phyloP scores from a whole-genome alignment of 1,284 basidiomycete species.

The Bondarzewia mesenterica region DNA sequence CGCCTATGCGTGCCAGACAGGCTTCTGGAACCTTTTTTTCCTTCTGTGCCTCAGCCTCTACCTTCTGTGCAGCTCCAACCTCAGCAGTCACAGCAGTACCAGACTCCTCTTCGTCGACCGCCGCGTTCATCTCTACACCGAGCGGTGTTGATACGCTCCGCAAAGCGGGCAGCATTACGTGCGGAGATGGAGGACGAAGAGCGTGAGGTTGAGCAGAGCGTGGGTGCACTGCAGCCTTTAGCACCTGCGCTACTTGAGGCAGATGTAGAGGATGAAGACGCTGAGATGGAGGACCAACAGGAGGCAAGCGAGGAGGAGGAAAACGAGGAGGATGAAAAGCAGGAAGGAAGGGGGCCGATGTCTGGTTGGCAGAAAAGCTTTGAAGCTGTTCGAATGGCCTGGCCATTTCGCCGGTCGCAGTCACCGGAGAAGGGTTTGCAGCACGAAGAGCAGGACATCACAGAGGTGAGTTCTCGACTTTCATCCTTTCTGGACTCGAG shows the following conservation, averaged over 20 bases:
- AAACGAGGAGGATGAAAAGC: conserved; percentile 22
- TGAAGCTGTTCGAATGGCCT: conserved; percentile 22
- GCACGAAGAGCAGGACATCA: conserved; percentile 10
- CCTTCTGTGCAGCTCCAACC: conserved; percentile 15
- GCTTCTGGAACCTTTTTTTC: conserved; percentile 3
- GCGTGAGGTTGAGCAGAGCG: conserved; percentile 26
- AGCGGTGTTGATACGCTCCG: conserved; percentile 60
- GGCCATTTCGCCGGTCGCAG: conserved; percentile 22
- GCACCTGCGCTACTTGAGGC: conserved; percentile 8
- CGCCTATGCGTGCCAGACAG: conserved; percentile 8
- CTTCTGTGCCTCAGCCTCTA: conserved; percentile 13
- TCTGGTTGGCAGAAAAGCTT: conserved; percentile 27
- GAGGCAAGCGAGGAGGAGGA: conserved; percentile 19
- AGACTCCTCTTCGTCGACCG: conserved; percentile 33
- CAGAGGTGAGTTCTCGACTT: conserved; percentile 9
- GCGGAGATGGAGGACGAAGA: conserved; percentile 23
- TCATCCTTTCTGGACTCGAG: no score
- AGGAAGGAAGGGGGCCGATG: conserved; percentile 30
- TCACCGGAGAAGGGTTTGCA: conserved; percentile 15
- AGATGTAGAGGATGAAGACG: conserved; percentile 29
- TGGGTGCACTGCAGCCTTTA: conserved; percentile 18
- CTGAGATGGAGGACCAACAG: conserved; percentile 18
- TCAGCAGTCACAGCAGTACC: conserved; percentile 19
- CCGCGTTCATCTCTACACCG: conserved; percentile 49
- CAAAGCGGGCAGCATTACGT: conserved; percentile 45